Evolutionary conservation across 495 filamentous ascomycete genomes (phyloP).

Genomic region (Xylona heveae): DNA sequence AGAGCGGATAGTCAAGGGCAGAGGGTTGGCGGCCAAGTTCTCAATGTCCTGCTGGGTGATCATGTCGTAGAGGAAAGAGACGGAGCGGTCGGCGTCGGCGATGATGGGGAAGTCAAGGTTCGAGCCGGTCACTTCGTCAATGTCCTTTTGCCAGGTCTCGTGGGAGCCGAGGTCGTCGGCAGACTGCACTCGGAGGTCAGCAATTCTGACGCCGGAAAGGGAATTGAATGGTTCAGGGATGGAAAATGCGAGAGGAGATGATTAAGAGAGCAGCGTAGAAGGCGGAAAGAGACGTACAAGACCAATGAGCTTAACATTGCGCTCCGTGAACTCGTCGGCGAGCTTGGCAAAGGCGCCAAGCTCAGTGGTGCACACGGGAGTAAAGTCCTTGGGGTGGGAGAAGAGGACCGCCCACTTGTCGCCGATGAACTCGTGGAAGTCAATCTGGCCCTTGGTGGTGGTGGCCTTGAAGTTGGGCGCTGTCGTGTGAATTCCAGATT

Average conservation of each 20-base stretch:
- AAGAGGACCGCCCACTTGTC: constrained; percentile 44
- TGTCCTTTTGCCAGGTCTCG: constrained; percentile 40
- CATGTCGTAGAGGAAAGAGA: constrained; percentile 49
- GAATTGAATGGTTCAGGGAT: too few species aligned
- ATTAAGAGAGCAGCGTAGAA: too few species aligned
- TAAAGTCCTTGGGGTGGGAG: constrained; percentile 51
- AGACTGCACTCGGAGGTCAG: constrained; percentile 14
- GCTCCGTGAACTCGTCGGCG: constrained; percentile 35
- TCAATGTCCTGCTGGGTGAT: constrained; percentile 31
- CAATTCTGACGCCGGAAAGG: not conserved
- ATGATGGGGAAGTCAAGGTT: constrained; percentile 44
- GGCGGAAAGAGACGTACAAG: constrained; percentile 20
- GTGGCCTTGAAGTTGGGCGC: constrained; percentile 45
- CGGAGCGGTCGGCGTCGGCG: constrained; percentile 40
- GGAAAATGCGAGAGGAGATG: too few species aligned
- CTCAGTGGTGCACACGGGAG: constrained; percentile 50
- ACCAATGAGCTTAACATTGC: constrained; percentile 46
- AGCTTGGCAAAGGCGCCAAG: constrained; percentile 45
- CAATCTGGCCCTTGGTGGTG: constrained; percentile 44
- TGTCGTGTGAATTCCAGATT: too few species aligned
- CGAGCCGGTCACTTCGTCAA: constrained; percentile 36
- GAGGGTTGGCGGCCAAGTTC: constrained; percentile 33
- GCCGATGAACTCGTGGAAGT: constrained; percentile 33
- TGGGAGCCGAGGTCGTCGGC: constrained; percentile 39
- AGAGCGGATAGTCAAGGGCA: constrained; percentile 44